Base-by-base conservation (phyloP, 805 yeast genomes). In the Barnettozyma pratensis region DNA sequence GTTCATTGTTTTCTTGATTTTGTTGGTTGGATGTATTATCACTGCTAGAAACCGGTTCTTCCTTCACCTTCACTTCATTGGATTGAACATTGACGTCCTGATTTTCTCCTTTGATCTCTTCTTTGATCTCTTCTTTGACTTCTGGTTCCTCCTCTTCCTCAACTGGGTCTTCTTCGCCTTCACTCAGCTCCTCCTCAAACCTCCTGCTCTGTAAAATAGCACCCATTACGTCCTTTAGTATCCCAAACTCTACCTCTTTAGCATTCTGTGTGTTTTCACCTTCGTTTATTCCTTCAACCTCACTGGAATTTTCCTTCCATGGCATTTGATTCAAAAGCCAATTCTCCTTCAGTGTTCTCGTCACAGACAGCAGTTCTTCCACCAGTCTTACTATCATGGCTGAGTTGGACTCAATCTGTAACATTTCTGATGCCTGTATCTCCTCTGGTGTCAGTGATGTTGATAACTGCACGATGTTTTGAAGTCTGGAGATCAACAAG, bases 281-380 rank as follows among this genome's bases (percentile, higher is more conserved):
- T 19, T 19, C 19, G 19, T 50, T 49, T 14, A 49, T 51, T 25
- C 47, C 49, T 3, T 51, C 45, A 7, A 46, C 50, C 4, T 8
- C 32, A 12, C 29, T 25, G 10, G 42, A 25, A 8, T 30, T 27
- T n/a, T 41, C 39, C 19, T 44, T 41, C 7, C 69, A 70, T 37
- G 76, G 76, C 52, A 78, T 66, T 26, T 79, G 76, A 5, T 81
- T 81, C 48, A 80, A 62, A 41, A 79, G 71, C 85, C 84, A 80
- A 3, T 75, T 70, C 57, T 79, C 84, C 53, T 75, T 74, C 39
- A 80, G 58, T 0, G 71, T 69, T 38, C 79, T 61, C 1, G 82
- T 74, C 1, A 79, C 68, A 0, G 72, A 59, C 4, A 80, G 59
- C 30, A 80, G 62, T 46, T 80, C 84, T 54, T 79, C 80, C 39